Base-by-base conservation (phyloP, 257 asterid species). In the Solanum infundibuliforme region DNA sequence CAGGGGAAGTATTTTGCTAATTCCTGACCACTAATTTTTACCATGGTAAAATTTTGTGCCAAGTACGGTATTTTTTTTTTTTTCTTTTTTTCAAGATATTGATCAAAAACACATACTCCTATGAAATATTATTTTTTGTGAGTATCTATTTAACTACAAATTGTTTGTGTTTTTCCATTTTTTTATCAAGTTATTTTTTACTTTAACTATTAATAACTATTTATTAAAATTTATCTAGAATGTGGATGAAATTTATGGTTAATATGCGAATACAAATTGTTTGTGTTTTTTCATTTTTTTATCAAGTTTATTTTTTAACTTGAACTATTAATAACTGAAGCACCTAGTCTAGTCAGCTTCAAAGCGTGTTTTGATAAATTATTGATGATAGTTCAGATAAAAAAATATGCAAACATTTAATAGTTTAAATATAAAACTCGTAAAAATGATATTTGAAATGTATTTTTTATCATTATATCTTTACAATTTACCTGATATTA, bases 401-500 rank as follows among this genome's bases (percentile, higher is more conserved):
- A 23, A n/a, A 62, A n/a, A 62, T 39, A 16, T 4, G 6, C 7
- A n/a, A 62, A 62, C 1, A 5, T 0, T 23, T n/a, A 11, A n/a
- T 10, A 65, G 7, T 65, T 65, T 0, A n/a, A 0, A 11, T n/a
- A n/a, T 2, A 10, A n/a, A n/a, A 11, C 0, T 65, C 2, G 8
- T 5, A 65, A 65, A 65, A 65, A 0, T 10, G 4, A n/a, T n/a
- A n/a, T 25, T 65, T n/a, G 0, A n/a, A 10, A 10, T 65, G 3
- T 65, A 12, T n/a, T 65, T 65, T 65, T n/a, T 0, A 23, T 23
- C 0, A 18, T 62, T 23, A 62, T n/a, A 4, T 62, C 1, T 62
- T 62, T n/a, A 2, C 1, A n/a, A 10, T 62, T 9, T n/a, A n/a
- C 4, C 6, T 0, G 6, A 0, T 62, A n/a, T 62, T 11, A 4